Evolutionary conservation across 192 early-diverging fungal genomes (phyloP).

Genomic region (Entomortierella chlamydospora): DNA sequence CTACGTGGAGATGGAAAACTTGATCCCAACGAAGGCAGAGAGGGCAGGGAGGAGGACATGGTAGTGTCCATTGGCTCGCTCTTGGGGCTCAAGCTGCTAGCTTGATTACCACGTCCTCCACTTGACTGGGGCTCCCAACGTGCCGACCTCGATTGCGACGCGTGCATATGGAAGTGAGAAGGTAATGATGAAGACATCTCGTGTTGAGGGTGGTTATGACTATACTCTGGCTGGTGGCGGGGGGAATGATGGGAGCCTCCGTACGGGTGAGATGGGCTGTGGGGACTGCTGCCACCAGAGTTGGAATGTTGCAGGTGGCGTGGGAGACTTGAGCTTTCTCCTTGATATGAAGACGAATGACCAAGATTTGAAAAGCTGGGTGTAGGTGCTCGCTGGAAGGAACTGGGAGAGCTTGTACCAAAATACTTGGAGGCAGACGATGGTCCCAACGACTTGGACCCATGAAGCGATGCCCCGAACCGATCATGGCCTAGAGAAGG

Average conservation of each 20-base stretch:
- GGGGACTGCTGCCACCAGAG: neutral
- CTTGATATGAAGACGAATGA: conserved; percentile 18
- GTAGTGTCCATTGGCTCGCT: conserved; percentile 40
- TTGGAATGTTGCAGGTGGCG: conserved; percentile 26
- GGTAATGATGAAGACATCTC: conserved; percentile 52
- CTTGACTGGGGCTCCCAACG: conserved; percentile 41
- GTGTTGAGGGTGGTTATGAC: conserved; percentile 15
- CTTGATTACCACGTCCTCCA: conserved; percentile 8
- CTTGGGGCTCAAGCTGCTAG: conserved; percentile 40
- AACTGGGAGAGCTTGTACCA: conserved; percentile 51
- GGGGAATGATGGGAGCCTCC: neutral
- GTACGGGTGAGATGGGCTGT: neutral
- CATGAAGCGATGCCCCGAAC: conserved; percentile 20
- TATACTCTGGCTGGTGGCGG: conserved; percentile 22
- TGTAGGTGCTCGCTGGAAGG: conserved; percentile 34
- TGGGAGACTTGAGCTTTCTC: conserved; percentile 28
- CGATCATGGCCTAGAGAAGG: conserved; percentile 23
- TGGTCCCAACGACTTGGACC: conserved; percentile 28
- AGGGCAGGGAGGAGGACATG: conserved; percentile 46
- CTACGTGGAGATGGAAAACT: conserved; percentile 19
- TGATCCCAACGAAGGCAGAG: conserved; percentile 25
- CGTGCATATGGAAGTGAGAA: conserved; percentile 40
- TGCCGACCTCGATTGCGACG: conserved; percentile 14
- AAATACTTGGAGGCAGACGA: conserved; percentile 41
- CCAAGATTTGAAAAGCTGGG: conserved; percentile 3